These are phyloP conservation scores for Didymellaceae sp. DNA, from an alignment of 2,329 filamentous ascomycete genomes.

Conservation along the genomic window DNA sequence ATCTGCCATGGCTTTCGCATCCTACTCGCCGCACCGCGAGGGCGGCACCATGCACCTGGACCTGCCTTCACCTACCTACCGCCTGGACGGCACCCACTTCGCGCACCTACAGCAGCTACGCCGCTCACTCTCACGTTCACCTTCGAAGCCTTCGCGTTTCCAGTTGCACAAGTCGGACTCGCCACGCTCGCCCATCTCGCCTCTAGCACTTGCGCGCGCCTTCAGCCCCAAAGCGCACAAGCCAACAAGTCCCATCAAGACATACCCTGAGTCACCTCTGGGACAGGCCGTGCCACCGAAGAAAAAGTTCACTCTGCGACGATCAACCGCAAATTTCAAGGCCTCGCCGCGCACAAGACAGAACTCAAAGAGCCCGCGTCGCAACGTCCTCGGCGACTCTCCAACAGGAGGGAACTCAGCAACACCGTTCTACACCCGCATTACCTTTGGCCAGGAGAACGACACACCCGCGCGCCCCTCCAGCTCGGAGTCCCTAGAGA, in stretches of 20 bases:
- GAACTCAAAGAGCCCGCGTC: constrained; percentile 76
- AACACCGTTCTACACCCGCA: constrained; percentile 59
- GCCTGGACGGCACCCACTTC: constrained; percentile 73
- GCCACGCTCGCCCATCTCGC: constrained; percentile 51
- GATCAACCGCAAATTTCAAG: constrained; percentile 58
- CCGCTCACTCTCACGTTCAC: constrained; percentile 90
- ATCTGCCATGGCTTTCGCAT: constrained; percentile 54
- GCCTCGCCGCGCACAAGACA: constrained; percentile 71
- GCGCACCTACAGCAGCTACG: constrained; percentile 82
- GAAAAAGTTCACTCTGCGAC: constrained; percentile 59
- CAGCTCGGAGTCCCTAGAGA: constrained; percentile 30
- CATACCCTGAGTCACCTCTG: constrained; percentile 65
- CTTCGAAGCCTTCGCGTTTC: constrained; percentile 78
- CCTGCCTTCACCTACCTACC: constrained; percentile 84
- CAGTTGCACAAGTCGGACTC: constrained; percentile 62
- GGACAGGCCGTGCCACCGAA: constrained; percentile 65
- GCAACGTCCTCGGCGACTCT: constrained; percentile 68
- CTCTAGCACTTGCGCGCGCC: constrained; percentile 53
- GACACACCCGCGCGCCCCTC: constrained; percentile 39
- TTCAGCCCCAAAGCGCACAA: constrained; percentile 52
- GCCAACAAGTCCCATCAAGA: constrained; percentile 57
- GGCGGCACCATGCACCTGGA: constrained; percentile 86
- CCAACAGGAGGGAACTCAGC: constrained; percentile 74
- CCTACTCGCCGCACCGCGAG: constrained; percentile 58
- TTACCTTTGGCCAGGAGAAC: constrained; percentile 57